Conservation (phyloP, 768 basidiomycete species). For the Pisolithus marmoratus region DNA sequence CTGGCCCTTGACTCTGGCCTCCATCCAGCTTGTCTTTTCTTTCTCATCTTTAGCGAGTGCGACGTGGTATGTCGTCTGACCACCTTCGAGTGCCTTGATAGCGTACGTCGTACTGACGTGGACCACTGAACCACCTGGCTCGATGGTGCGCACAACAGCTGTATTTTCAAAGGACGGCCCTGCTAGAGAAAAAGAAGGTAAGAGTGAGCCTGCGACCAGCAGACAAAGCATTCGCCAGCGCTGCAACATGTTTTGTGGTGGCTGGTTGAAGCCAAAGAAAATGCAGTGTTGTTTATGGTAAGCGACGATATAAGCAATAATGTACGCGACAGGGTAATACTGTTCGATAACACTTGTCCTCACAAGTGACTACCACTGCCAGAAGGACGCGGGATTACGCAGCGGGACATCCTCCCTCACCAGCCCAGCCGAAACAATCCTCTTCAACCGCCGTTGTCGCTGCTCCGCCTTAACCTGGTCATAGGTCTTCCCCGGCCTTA, state of each 20-base stretch:
- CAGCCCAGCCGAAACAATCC: slow-evolving; percentile 74
- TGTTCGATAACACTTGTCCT: no score
- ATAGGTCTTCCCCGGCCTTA: slow-evolving; percentile 77
- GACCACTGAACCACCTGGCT: slow-evolving; percentile 84
- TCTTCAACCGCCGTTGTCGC: slow-evolving; percentile 61
- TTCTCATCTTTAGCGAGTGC: slow-evolving; percentile 60
- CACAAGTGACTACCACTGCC: slow-evolving; percentile 57
- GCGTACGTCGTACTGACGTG: slow-evolving; percentile 88
- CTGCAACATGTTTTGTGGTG: slow-evolving; percentile 37
- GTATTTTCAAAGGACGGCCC: slow-evolving; percentile 76
- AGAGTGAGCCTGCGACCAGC: slow-evolving; percentile 38
- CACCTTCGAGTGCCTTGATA: slow-evolving; percentile 63
- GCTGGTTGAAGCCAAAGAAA: slow-evolving; percentile 4
- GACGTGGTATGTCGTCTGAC: slow-evolving; percentile 59
- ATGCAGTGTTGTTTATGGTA: slow-evolving; percentile 14
- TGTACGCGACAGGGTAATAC: no score
- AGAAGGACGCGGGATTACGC: slow-evolving; percentile 63
- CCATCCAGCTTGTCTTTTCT: slow-evolving; percentile 67
- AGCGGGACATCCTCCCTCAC: slow-evolving; percentile 77
- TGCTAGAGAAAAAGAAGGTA: slow-evolving; percentile 34
- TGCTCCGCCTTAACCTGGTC: slow-evolving; percentile 61
- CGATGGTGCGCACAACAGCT: slow-evolving; percentile 81
- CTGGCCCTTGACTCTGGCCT: slow-evolving; percentile 76
- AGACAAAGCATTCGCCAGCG: slow-evolving; percentile 43
- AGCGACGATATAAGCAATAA: no score